Evolutionary conservation across 2,329 filamentous ascomycete species (phyloP), one percentile per base, ranked within the genome.

Genomic region (Monosporascus sp.): DNA sequence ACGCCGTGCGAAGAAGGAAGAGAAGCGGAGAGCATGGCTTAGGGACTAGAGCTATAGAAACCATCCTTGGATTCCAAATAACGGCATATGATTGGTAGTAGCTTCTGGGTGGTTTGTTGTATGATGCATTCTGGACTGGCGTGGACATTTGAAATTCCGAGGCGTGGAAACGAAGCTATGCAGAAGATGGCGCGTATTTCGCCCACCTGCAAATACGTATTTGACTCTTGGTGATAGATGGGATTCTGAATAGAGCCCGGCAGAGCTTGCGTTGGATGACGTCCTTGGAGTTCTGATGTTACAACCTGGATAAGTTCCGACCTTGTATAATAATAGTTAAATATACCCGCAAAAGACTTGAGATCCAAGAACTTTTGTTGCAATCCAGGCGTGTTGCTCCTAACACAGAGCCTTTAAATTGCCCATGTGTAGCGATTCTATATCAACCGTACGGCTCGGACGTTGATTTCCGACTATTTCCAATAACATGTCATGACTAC

Each of bases 21-120:
- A 97, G 76, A 97, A 96, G 75, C 81, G 92, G 56, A 79, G 92
- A 59, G 93, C 91, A 9, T 99, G 94, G 91, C 72, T 97, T 65
- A 79, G 86, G 64, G 92, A 96, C 72, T 97, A 74, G 86, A 37
- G 16, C n/a, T 14, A 11, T 14, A 43, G 19, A 5, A 43, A 5
- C 4, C 46, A 14, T 31, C 7, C 26, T 34, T 36, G 3, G 37
- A 20, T 50, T 38, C 19, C 38, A 11, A 19, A 27, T 31, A 16
- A 1, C 6, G 11, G 16, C 3, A 26, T 20, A 38, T 43, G 31
- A 34, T 14, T 14, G 9, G 31, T 14, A 14, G 31, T 34, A 34
- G 31, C 31, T 34, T 34, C 31, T 14, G 26, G 3, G 9, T 5
- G 19, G 19, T 3, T 24, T 40, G 3, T 40, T 17, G 40, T 9